These are phyloP conservation scores for Uncinocarpus reesii DNA, from an alignment of 2,329 filamentous ascomycete genomes.

Conservation along the genomic window DNA sequence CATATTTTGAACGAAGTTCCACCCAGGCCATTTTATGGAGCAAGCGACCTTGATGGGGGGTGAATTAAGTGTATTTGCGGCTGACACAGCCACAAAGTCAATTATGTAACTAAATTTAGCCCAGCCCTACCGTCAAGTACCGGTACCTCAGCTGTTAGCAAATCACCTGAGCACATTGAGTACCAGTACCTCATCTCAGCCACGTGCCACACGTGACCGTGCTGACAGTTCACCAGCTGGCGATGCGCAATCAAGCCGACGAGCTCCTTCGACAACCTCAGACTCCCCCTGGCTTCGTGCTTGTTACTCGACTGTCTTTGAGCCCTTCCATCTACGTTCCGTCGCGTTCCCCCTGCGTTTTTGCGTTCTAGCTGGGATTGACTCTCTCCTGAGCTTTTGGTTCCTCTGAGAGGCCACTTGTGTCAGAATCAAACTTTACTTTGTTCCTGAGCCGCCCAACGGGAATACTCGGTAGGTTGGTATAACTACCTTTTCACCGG, in stretches of 20 bases:
- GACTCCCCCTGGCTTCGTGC: neutral
- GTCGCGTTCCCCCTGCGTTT: neutral
- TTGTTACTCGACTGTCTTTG: neutral
- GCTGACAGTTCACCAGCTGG: too few species aligned
- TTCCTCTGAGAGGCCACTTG: neutral
- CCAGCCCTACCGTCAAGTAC: neutral
- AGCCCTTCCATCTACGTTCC: neutral
- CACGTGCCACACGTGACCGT: too few species aligned
- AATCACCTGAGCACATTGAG: too few species aligned
- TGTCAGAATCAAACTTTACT: conserved; percentile 7
- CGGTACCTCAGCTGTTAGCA: too few species aligned
- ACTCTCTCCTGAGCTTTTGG: neutral
- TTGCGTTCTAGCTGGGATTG: neutral
- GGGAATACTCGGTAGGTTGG: too few species aligned
- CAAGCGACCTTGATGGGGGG: neutral
- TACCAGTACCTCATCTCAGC: too few species aligned
- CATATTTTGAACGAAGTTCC: too few species aligned
- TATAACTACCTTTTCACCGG: neutral
- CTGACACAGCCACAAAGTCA: neutral
- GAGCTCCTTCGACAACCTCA: too few species aligned
- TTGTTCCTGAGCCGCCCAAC: conserved; percentile 12
- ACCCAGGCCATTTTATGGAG: too few species aligned
- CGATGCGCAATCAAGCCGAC: too few species aligned
- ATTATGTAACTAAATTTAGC: neutral
- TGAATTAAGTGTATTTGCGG: neutral